Percentiles rank a stretch among this genome's conserved stretches.
phyloP scores from a whole-genome alignment of 176 grass and related monocot species.

The Cocos nucifera region DNA sequence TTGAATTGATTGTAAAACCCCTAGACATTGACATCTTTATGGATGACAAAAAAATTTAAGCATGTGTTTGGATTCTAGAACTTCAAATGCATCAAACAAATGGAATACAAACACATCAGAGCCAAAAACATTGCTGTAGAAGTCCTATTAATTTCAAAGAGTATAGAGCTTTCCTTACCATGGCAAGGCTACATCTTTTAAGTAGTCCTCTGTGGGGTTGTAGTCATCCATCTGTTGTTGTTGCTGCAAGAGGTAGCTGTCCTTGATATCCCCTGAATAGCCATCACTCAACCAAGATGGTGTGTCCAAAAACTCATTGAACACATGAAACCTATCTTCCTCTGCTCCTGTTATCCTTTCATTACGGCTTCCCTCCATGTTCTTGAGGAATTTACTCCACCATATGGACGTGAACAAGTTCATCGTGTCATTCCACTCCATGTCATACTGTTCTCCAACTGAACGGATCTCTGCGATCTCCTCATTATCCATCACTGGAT shows the following conservation, averaged over 20 bases:
- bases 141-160: not conserved
- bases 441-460: slow-evolving; percentile 65
- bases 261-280: slow-evolving; percentile 8
- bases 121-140: no score
- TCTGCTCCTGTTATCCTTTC: slow-evolving; percentile 4
- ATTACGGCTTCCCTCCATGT: slow-evolving; percentile 34
- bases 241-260: slow-evolving; percentile 4
- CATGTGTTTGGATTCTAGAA: no score
- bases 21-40: no score
- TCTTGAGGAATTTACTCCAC: slow-evolving; percentile 83
- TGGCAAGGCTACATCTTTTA: slow-evolving; percentile 31
- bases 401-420: slow-evolving; percentile 68
- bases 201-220: slow-evolving; percentile 30
- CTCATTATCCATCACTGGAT: slow-evolving; percentile 62
- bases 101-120: no score
- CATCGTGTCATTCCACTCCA: slow-evolving; percentile 83
- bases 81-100: no score
- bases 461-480: slow-evolving; percentile 71
- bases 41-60: no score
- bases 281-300: slow-evolving; percentile 13
- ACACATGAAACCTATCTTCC: slow-evolving; percentile 5
- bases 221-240: slow-evolving; percentile 10
- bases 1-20: no score
- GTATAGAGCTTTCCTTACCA: slow-evolving; percentile 32
- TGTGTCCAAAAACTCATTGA: slow-evolving; percentile 16